Evolutionary conservation across 78 protist genomes (phyloP), one percentile per base, ranked within the genome.

Genomic region (Emiliania huxleyi): DNA sequence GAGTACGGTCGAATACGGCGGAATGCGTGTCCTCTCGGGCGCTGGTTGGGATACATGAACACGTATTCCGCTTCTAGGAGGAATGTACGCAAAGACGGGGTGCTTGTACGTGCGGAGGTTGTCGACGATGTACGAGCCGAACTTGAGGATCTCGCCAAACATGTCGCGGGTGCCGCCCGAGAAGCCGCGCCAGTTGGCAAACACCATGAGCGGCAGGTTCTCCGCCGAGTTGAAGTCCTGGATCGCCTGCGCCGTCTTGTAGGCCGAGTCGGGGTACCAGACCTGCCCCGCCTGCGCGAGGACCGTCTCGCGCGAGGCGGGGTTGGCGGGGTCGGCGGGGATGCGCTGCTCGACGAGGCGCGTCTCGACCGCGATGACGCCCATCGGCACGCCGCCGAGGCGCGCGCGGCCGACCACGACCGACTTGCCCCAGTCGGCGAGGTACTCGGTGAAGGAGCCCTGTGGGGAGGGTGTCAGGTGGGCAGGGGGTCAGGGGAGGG

Each of bases 101-200:
- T 96, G 98, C 69, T 69, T 75, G 97, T 96, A 98, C 87, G 91
- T 90, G 84, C 97, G 93, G 37, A 98, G 97, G 62, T 89, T 93
- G 92, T 97, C 98, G 56, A 98, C 99, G 81, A 98, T 98, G 94
- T 92, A 85, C 73, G 99, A 81, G 45, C 99, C 99, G 94, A 94
- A 98, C 95, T 98, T 98, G 91, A 98, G 96, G 4, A 98, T 94
- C 94, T 99, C 98, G 94, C 98, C 97, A 91, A 90, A 98, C 99
- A 99, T 98, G 97, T 99, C 99, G 62, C 99, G 94, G 97, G 96
- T 95, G 84, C 99, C 99, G 87, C 99, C 99, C 52, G 97, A 95
- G 96, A 98, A 98, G 18, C 98, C 96, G 48, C 99, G 95, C 99
- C 99, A 98, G 95, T 98, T 98, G 75, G 99, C 99, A 44, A 98